Evolutionary conservation across 371 early-diverging fungal species (phyloP).

Genomic region (Circinella umbellata): DNA sequence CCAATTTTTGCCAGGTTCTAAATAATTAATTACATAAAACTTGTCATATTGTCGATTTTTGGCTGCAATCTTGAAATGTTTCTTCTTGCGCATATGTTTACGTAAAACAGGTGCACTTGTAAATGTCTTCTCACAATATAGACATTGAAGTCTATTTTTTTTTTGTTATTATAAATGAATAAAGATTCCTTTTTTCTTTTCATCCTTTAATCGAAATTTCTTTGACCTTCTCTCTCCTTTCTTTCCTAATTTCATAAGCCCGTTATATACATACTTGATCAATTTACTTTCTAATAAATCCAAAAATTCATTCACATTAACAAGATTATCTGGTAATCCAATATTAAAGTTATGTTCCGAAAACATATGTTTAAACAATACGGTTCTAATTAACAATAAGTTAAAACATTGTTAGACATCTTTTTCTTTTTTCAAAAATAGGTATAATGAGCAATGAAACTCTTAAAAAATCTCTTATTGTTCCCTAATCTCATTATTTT

Average conservation of each 20-base stretch:
- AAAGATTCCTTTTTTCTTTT: background rate
- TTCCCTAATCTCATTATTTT: background rate
- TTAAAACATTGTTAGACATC: too few species aligned
- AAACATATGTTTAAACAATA: constrained; percentile 90
- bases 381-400: constrained; percentile 31
- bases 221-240: background rate
- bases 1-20: constrained; percentile 93
- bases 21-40: constrained; percentile 95
- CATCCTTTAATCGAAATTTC: background rate
- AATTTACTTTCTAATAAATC: constrained; percentile 80
- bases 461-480: too few species aligned
- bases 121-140: constrained; percentile 95
- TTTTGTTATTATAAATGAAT: too few species aligned
- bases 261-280: constrained; percentile 49
- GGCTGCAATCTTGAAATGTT: constrained; percentile 94
- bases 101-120: constrained; percentile 87
- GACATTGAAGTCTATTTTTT: constrained; percentile 73
- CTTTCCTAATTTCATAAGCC: too few species aligned
- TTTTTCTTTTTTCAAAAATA: too few species aligned
- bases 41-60: constrained; percentile 91
- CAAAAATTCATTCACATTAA: constrained; percentile 85
- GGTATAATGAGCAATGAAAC: too few species aligned
- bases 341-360: constrained; percentile 93
- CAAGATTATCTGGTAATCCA: constrained; percentile 92
- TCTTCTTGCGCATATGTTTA: constrained; percentile 98